These are phyloP conservation scores for Vitis cinerea DNA, from an alignment of 164 flowering plant species.

Conservation along the genomic window DNA sequence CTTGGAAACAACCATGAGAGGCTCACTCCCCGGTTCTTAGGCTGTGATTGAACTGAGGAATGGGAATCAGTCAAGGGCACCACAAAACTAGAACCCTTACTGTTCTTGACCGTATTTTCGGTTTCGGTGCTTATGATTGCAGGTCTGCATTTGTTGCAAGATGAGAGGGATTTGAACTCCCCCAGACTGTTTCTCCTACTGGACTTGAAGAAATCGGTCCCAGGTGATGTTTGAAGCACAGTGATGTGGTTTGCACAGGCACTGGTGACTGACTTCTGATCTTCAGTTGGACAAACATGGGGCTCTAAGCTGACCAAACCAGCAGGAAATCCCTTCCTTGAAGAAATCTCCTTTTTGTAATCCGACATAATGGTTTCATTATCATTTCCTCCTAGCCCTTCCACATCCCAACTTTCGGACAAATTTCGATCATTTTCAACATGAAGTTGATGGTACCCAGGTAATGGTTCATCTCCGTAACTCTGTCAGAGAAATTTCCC, in stretches of 20 bases:
- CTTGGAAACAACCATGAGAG: conserved; percentile 70
- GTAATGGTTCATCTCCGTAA: conserved; percentile 73
- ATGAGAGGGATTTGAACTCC: conserved; percentile 55
- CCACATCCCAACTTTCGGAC: conserved; percentile 56
- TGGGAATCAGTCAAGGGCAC: conserved; percentile 68
- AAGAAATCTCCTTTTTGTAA: conserved; percentile 33
- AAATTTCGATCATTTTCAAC: conserved; percentile 30
- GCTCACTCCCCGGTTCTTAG: conserved; percentile 44
- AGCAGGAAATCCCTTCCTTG: conserved; percentile 36
- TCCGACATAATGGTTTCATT: conserved; percentile 34
- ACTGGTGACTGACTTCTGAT: conserved; percentile 42
- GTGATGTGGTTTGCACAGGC: conserved; percentile 43
- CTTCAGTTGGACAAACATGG: conserved; percentile 45
- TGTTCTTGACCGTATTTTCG: conserved; percentile 27
- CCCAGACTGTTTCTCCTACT: conserved; percentile 58
- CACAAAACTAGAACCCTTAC: conserved; percentile 37
- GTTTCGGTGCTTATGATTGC: conserved; percentile 47
- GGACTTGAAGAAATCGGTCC: conserved; percentile 42
- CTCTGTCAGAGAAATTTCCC: conserved; percentile 44
- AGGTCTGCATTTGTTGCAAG: conserved; percentile 70
- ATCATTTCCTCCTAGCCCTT: conserved; percentile 27
- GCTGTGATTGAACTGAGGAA: conserved; percentile 41
- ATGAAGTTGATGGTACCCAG: conserved; percentile 51
- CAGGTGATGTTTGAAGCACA: conserved; percentile 48
- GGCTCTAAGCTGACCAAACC: conserved; percentile 30